A percentile compares a stretch with the other conserved stretches of the same genome.
phyloP scores from a whole-genome alignment of 2,329 filamentous ascomycete genomes.

The Didymella pinodella region DNA sequence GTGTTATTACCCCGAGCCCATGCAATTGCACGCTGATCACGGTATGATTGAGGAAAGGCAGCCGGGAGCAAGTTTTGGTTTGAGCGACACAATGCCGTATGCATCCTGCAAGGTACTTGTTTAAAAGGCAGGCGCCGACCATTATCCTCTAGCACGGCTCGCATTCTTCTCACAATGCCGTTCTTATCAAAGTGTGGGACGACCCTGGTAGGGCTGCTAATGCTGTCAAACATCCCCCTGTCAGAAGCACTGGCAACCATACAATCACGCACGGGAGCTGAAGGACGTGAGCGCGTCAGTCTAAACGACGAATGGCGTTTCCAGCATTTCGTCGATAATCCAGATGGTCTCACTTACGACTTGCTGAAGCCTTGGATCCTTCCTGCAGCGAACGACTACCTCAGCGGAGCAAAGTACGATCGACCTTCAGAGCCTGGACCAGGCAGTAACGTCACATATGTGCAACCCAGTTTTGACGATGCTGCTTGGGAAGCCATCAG shows the following conservation, averaged over 20 bases:
- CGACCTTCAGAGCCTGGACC: constrained; percentile 43
- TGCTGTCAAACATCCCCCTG: constrained; percentile 13
- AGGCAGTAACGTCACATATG: constrained; percentile 44
- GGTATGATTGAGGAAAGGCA: constrained; percentile 4
- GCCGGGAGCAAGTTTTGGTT: constrained; percentile 3
- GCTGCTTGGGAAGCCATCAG: constrained; percentile 53
- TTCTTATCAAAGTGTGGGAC: constrained; percentile 17
- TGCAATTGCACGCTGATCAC: constrained; percentile 12
- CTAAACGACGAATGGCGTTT: constrained; percentile 54
- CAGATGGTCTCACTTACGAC: constrained; percentile 51
- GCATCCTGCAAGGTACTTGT: not conserved
- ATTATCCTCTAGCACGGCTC: not conserved
- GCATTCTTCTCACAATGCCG: constrained; percentile 2
- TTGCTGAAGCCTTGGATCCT: constrained; percentile 55
- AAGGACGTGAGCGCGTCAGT: constrained; percentile 40
- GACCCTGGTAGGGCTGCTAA: constrained; percentile 24
- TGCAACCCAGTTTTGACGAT: constrained; percentile 52
- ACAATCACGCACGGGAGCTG: constrained; percentile 5
- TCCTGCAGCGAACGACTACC: constrained; percentile 54
- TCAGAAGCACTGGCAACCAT: constrained; percentile 20
- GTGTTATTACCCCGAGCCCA: constrained; percentile 10
- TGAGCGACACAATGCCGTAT: not conserved
- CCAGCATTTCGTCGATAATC: constrained; percentile 47
- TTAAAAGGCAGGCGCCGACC: constrained; percentile 4
- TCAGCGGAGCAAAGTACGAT: constrained; percentile 45